Percentiles rank a stretch among this genome's conserved stretches.
Conservation (phyloP, 805 yeast genomes). For the Suhomyces prunicola region DNA sequence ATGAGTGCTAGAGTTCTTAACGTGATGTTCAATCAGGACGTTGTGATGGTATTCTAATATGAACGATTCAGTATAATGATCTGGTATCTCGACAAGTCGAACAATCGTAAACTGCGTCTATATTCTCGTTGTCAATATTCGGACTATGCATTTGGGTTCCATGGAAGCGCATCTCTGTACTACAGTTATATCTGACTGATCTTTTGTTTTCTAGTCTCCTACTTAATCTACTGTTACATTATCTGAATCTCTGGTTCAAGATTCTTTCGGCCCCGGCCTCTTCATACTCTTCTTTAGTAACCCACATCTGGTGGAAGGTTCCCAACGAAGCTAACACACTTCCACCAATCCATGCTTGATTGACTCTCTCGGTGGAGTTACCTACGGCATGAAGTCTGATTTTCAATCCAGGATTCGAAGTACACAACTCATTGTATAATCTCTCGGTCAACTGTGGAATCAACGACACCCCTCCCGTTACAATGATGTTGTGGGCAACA, state of each 20-base stretch:
- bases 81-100: not conserved
- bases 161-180: no score
- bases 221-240: slow-evolving; percentile 3
- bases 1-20: no score
- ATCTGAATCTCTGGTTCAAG: slow-evolving; percentile 79
- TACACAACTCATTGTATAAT: slow-evolving; percentile 64
- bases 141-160: no score
- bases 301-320: slow-evolving; percentile 95
- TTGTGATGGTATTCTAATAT: not conserved
- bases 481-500: slow-evolving; percentile 81
- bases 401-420: slow-evolving; percentile 77
- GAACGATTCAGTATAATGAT: no score
- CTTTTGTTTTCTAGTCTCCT: not conserved
- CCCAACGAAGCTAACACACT: slow-evolving; percentile 85
- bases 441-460: slow-evolving; percentile 81
- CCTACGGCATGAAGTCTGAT: slow-evolving; percentile 83
- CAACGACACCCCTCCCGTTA: slow-evolving; percentile 81
- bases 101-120: no score
- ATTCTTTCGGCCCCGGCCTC: slow-evolving; percentile 85
- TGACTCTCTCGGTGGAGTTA: slow-evolving; percentile 69
- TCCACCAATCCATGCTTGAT: slow-evolving; percentile 90
- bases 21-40: not conserved
- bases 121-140: not conserved
- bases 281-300: slow-evolving; percentile 78
- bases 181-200: not conserved